phyloP scores from a whole-genome alignment of 106 monocot genomes.

The Dendrobium chrysotoxum region DNA sequence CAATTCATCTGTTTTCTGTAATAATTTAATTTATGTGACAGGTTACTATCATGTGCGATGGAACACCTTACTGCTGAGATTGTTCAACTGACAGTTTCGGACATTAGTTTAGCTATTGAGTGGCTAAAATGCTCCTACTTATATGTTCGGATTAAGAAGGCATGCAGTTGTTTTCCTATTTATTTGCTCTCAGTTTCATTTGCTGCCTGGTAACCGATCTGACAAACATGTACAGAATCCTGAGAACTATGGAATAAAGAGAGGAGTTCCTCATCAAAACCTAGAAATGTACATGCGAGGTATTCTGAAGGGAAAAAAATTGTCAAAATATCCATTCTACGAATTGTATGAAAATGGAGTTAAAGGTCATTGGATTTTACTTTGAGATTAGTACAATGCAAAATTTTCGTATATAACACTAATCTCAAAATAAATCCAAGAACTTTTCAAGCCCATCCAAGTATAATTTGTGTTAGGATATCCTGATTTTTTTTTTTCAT shows the following conservation, averaged over 20 bases:
- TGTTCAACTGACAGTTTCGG: constrained; percentile 79
- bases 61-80: constrained; percentile 97
- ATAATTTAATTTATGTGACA: constrained; percentile 13
- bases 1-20: neutral
- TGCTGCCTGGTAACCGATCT: neutral
- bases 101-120: constrained; percentile 88
- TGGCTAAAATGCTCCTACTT: constrained; percentile 95
- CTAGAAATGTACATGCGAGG: constrained; percentile 86
- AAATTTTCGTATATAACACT: too few relatives aligned
- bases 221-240: constrained; percentile 53
- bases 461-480: too few relatives aligned
- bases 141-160: constrained; percentile 94
- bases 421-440: too few relatives aligned
- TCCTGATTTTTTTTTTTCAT: too few relatives aligned
- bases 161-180: constrained; percentile 8
- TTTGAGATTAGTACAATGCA: too few relatives aligned
- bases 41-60: constrained; percentile 72
- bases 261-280: constrained; percentile 47
- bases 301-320: constrained; percentile 11
- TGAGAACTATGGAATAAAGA: constrained; percentile 86
- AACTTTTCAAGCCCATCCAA: too few relatives aligned
- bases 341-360: too few relatives aligned
- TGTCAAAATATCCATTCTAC: too few relatives aligned
- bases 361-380: too few relatives aligned
- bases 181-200: neutral